Percentiles rank a stretch among this genome's conserved stretches.
phyloP scores from a whole-genome alignment of 1,139 yeast species.

The Suhomyces anneliseae region DNA sequence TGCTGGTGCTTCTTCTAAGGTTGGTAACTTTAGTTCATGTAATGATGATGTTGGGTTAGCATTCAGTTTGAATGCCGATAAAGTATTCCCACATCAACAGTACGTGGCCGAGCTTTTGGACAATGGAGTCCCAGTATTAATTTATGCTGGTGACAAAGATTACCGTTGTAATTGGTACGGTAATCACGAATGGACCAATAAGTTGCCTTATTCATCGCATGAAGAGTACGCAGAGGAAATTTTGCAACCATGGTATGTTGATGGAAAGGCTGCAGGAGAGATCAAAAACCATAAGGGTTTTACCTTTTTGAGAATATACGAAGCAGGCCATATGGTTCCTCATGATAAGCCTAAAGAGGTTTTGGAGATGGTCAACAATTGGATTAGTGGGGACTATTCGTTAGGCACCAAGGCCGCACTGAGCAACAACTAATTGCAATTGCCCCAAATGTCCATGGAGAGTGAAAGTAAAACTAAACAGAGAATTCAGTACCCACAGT shows the following conservation, averaged over 20 bases:
- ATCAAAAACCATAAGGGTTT: constrained; percentile 52
- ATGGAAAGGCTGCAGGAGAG: constrained; percentile 53
- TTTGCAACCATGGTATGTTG: constrained; percentile 40
- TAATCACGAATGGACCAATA: constrained; percentile 19
- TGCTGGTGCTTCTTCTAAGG: constrained; percentile 12
- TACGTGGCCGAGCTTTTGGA: constrained; percentile 14
- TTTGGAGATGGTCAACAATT: constrained; percentile 6
- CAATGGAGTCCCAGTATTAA: constrained; percentile 14
- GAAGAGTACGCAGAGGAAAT: constrained; percentile 22
- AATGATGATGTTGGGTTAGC: not conserved
- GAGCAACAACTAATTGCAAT: not conserved
- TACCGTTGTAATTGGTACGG: constrained; percentile 23
- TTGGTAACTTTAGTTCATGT: constrained; percentile 2
- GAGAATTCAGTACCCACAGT: too few species aligned
- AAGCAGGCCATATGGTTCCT: constrained; percentile 66
- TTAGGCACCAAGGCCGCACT: constrained; percentile 1
- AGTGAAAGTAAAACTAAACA: too few species aligned
- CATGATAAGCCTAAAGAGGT: constrained; percentile 6
- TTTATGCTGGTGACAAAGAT: constrained; percentile 21
- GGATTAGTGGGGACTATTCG: constrained; percentile 7
- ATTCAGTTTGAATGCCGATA: constrained; percentile 7
- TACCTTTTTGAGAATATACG: constrained; percentile 58
- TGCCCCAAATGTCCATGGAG: too few species aligned
- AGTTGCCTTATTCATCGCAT: constrained; percentile 19
- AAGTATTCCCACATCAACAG: constrained; percentile 10